These are phyloP conservation scores for Trypanosomatidae sp. DNA, from an alignment of 208 protist genomes.

Conservation along the genomic window DNA sequence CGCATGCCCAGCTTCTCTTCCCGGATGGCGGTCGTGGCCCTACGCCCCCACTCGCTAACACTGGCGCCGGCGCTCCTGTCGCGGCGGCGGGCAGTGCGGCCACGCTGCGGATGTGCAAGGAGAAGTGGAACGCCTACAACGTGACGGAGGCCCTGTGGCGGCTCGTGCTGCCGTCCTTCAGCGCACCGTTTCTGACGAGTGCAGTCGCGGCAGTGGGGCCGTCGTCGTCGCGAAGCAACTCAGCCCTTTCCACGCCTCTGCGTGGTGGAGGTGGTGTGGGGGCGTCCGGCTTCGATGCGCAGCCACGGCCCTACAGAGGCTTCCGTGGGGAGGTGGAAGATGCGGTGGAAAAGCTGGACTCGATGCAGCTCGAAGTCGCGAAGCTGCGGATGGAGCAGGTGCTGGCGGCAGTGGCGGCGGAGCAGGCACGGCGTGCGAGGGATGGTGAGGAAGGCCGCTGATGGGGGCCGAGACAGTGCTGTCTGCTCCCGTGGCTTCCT, in stretches of 20 bases:
- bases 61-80: no score
- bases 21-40: no score
- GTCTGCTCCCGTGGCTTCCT: no score
- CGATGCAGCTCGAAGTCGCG: slow-evolving; percentile 36
- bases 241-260: no score
- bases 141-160: slow-evolving; percentile 21
- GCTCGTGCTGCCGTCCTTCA: slow-evolving; percentile 22
- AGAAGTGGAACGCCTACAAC: slow-evolving; percentile 22
- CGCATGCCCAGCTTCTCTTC: no score
- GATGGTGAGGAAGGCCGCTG: no score
- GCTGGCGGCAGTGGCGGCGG: slow-evolving; percentile 13
- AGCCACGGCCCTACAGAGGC: slow-evolving; percentile 9
- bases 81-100: no score
- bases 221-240: background rate
- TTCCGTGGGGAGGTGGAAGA: slow-evolving; percentile 29
- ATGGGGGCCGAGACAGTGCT: no score
- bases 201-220: background rate
- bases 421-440: slow-evolving; percentile 2
- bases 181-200: slow-evolving; percentile 9
- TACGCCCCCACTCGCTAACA: no score
- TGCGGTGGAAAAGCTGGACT: slow-evolving; percentile 21
- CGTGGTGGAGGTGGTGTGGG: no score
- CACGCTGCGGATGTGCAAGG: no score
- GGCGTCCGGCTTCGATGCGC: no score
- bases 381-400: slow-evolving; percentile 32